Base-by-base conservation (phyloP, 1,139 yeast genomes). In the Debaryomyces singareniensis region DNA sequence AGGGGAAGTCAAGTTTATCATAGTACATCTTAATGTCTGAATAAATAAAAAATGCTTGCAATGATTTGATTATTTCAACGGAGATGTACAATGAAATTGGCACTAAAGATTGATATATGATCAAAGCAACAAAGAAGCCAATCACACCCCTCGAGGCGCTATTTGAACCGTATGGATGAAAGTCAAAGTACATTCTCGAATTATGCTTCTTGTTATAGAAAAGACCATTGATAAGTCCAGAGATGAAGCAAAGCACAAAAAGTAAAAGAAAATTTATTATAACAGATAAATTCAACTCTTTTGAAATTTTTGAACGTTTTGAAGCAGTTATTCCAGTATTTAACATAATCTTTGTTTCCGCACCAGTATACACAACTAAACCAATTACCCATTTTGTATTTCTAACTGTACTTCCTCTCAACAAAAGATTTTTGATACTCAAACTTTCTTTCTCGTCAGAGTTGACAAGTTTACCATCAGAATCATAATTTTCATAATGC, bases 361-460 rank as follows among this genome's bases (percentile, higher is more conserved):
- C 65, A 43, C 98, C 98, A 9, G 98, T 89, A 55, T 84, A 89
- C 15, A 83, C 67, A 11, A 84, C 96, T 30, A 86, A 58, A 24
- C 97, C 96, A 56, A 89, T 76, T 7, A 75, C 91, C 96, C 96
- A 91, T 46, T 81, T 81, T 0, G 97, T 89, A 55, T 91, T 91
- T 60, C 96, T 72, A 37, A 91, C 65, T n/a, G 86, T 74, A 43
- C 93, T 84, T 15, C 98, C 98, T 67, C 98, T 78, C 30, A 91
- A 65, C 36, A 89, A 60, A 43, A 87, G 63, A 51, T 87, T 87
- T 45, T 85, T 84, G 47, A 84, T 79, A 22, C 78, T 75, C 15
- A 89, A 71, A 4, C 96, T 80, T 53, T 91, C 97, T 41, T 52
- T 68, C 62, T 69, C 73, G 35, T 67, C 70, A 3, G 56, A 43